Evolutionary conservation across 441 rosid genomes (phyloP), one percentile per base, ranked within the genome.

Genomic region (Raphanus hybrid): DNA sequence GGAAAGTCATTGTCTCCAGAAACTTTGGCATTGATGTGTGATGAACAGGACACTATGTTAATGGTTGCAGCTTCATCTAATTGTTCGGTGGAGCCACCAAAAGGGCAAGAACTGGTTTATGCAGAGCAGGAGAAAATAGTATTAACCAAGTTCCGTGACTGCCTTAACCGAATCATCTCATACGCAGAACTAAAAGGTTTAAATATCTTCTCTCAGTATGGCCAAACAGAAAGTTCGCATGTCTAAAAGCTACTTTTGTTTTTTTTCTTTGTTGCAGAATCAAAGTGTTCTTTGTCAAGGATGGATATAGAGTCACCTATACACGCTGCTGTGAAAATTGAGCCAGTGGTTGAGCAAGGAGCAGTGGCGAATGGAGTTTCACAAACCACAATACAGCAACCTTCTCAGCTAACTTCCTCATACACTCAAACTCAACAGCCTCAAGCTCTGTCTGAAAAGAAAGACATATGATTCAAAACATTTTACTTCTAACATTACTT

Each of bases 1-100:
- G 85, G 83, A 69, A 88, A 91, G 79, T 90, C 96, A 18, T 80
- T 91, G 87, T 96, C 98, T 79, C 99, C 99, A 14, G 98, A 92
- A 68, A 92, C 99, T 57, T 81, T 96, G 89, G 93, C 93, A 66
- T 86, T 96, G 86, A 93, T 96, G 99, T 96, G 87, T 81, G 87
- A 85, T 69, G 87, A 85, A 73, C 78, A 81, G 48, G 87, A 84
- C 68, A 75, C 85, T 35, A 80, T 78, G 84, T 79, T 85, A 69
- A 82, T 80, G 84, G 82, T 89, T 74, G 80, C 93, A 73, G 67
- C 66, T 79, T 90, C 97, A 50, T 87, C 93, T 68, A 86, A 74
- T 73, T 83, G 86, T 74, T 69, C 68, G 6, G 57, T 57, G 89
- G 6, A 88, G 83, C 71, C 88, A 76, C 84, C 87, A 64, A 69